These are phyloP conservation scores for Arthrinium phaeospermum DNA, from an alignment of 2,329 filamentous ascomycete species.

Conservation along the genomic window DNA sequence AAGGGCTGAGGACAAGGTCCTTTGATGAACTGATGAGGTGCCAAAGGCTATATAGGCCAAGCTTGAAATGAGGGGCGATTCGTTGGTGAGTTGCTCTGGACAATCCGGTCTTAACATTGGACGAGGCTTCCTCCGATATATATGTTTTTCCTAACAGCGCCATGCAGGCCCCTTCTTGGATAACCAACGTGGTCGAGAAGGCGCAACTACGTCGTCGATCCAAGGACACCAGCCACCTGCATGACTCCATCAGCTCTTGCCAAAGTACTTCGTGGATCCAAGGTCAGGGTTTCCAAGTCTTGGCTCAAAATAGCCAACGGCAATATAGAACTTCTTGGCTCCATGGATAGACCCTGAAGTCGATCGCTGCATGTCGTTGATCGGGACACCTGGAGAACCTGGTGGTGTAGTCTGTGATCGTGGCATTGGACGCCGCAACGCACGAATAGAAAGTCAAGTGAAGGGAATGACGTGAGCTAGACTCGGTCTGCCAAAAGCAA, in stretches of 20 bases:
- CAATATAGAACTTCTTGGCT: not conserved
- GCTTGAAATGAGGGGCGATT: not conserved
- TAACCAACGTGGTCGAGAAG: not conserved
- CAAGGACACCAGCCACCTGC: not conserved
- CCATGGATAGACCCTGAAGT: conserved; percentile 20
- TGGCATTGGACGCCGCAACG: not conserved
- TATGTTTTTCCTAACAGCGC: not conserved
- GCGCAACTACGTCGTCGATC: not conserved
- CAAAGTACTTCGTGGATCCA: not conserved
- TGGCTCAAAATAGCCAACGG: not conserved
- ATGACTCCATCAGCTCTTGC: conserved; percentile 9
- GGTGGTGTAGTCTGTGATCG: not conserved
- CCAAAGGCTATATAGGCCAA: not conserved
- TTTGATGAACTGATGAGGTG: not conserved
- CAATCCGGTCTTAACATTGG: not conserved
- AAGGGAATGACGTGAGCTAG: not conserved
- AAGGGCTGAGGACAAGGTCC: not conserved
- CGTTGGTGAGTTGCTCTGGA: not conserved
- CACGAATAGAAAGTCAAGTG: not conserved
- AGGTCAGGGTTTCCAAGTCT: not conserved
- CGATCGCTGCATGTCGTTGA: conserved; percentile 5
- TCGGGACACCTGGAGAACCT: not conserved
- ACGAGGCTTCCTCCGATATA: not conserved
- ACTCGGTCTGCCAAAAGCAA: conserved; percentile 8
- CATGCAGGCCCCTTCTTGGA: not conserved